Base-by-base conservation (phyloP, 1,284 basidiomycete genomes). In the Marasmius fiardii region DNA sequence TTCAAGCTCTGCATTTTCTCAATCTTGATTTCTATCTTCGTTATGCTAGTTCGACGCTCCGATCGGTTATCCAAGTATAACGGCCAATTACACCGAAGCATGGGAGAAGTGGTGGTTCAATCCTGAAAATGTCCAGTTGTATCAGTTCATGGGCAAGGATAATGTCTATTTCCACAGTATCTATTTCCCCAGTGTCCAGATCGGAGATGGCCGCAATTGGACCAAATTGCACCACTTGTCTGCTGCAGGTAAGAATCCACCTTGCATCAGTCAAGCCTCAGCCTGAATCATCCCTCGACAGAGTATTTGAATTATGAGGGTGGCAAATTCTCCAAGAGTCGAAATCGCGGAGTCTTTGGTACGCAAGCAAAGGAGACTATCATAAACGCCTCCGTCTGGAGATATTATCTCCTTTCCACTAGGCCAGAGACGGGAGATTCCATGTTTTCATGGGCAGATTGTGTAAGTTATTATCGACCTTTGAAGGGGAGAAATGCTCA, bases 111-210 rank as follows among this genome's bases (percentile, higher is more conserved):
- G 97, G 97, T 99, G 97, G 97, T 88, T 93, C 70, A 92, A 96
- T 69, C 92, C 92, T 4, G 80, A 94, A 63, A 82, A 98, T 64
- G 95, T 99, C 62, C 81, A 86, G 63, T 77, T 99, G 53, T 98
- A 93, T 76, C 97, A 99, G 72, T 99, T 99, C 79, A 99, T 99
- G 97, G 93, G 93, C 67, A 96, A 96, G 73, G 93, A 96, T 71
- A 96, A 98, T 64, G 93, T 95, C 55, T 97, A 96, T 70, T 99
- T 99, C 86, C 97, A 99, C 72, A 95, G 94, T 1, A 88, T 99
- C 54, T 94, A 95, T 68, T 99, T 90, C 78, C 97, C 97, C 11
- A 88, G 93, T 7, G 88, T 95, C 61, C 83, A 95, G 64, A 75
- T 98, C 62, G 97, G 88, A 8, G 95, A 97, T 64, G 91, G 92